phyloP scores from a whole-genome alignment of 805 yeast species.

The Wickerhamomyces mucosus region DNA sequence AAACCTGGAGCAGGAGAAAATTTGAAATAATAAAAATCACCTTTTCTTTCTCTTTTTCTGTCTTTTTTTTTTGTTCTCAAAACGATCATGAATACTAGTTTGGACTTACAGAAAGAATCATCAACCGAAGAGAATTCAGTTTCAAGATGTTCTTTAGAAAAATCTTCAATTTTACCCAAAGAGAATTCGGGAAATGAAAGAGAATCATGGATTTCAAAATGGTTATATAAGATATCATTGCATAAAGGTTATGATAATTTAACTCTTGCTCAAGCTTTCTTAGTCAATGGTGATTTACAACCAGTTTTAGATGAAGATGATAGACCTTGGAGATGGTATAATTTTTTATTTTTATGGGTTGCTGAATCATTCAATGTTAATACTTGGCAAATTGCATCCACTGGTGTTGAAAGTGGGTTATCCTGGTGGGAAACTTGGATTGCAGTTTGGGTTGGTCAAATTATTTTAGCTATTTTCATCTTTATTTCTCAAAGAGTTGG shows the following conservation, averaged over 20 bases:
- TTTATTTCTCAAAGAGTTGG: slow-evolving; percentile 71
- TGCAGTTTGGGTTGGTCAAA: slow-evolving; percentile 80
- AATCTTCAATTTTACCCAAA: too few species aligned
- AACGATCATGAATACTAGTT: not conserved
- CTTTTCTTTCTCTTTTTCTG: not conserved
- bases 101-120: not conserved
- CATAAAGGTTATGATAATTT: slow-evolving; percentile 24
- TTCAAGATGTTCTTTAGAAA: slow-evolving; percentile 5
- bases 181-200: too few species aligned
- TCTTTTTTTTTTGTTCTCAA: too few species aligned
- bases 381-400: slow-evolving; percentile 87
- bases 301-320: slow-evolving; percentile 63
- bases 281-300: slow-evolving; percentile 64
- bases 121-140: not conserved
- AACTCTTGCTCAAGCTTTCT: slow-evolving; percentile 50
- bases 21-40: too few species aligned
- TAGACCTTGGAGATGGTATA: slow-evolving; percentile 81
- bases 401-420: slow-evolving; percentile 70
- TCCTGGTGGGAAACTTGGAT: slow-evolving; percentile 92
- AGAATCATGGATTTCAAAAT: too few species aligned
- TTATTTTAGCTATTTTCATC: slow-evolving; percentile 60
- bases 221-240: slow-evolving; percentile 10
- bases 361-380: slow-evolving; percentile 86
- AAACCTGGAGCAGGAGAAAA: too few species aligned
- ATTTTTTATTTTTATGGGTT: slow-evolving; percentile 74